These are phyloP conservation scores for Cytidiella melzeri DNA, from an alignment of 768 basidiomycete species.

Conservation along the genomic window DNA sequence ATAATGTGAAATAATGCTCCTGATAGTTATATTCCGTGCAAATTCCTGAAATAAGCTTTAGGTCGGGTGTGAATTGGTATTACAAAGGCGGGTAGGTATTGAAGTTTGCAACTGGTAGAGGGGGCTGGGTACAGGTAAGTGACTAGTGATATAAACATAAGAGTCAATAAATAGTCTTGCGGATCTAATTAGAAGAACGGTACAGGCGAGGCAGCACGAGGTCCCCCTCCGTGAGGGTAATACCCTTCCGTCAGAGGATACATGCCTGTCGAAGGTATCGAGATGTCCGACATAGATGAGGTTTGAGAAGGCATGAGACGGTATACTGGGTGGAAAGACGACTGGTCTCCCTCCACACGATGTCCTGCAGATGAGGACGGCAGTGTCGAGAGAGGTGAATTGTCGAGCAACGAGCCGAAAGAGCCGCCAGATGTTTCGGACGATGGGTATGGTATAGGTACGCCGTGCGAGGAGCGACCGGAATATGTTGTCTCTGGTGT, in stretches of 20 bases:
- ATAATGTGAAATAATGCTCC: constrained; percentile 12
- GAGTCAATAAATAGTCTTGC: background rate
- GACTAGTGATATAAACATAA: background rate
- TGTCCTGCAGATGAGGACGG: no score
- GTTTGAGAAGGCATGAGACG: constrained; percentile 3
- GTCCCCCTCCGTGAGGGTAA: constrained; percentile 2
- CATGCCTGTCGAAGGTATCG: constrained; percentile 1
- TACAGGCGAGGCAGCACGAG: constrained; percentile 6
- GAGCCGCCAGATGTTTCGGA: constrained; percentile 1
- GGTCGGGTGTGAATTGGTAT: background rate
- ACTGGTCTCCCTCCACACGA: background rate
- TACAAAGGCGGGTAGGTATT: no score
- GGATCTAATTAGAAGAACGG: constrained; percentile 6
- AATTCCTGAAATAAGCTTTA: no score
- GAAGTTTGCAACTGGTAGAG: no score
- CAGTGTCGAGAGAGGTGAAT: background rate
- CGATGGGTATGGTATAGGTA: constrained; percentile 1
- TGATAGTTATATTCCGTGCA: no score
- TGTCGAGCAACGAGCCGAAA: constrained; percentile 3
- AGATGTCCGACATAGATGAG: constrained; percentile 5
- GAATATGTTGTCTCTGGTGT: constrained; percentile 1
- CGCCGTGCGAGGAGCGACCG: background rate
- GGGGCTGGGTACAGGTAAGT: background rate
- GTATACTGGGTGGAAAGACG: constrained; percentile 3
- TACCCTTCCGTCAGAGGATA: constrained; percentile 1